These are phyloP conservation scores for Colletotrichum neosansevieriae DNA, from an alignment of 2,329 filamentous ascomycete species.

Conservation along the genomic window DNA sequence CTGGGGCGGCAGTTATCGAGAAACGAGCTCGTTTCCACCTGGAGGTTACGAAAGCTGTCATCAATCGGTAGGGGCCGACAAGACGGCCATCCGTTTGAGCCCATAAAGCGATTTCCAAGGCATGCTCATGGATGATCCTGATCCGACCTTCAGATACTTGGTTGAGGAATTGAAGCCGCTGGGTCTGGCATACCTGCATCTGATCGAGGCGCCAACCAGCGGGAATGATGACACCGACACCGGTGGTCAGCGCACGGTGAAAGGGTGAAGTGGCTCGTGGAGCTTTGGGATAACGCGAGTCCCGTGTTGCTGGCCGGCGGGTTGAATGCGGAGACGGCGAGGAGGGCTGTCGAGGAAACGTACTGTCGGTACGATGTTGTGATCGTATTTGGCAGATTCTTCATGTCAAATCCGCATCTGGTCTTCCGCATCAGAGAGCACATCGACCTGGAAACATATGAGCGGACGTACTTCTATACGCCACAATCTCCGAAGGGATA, in stretches of 20 bases:
- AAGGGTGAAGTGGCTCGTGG: conserved; percentile 45
- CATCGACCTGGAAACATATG: conserved; percentile 45
- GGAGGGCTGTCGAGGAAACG: conserved; percentile 41
- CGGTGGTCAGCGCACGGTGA: conserved; percentile 31
- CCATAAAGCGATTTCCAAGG: conserved; percentile 70
- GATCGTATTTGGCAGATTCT: conserved; percentile 50
- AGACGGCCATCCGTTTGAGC: conserved; percentile 65
- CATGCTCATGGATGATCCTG: conserved; percentile 70
- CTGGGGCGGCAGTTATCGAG: conserved; percentile 65
- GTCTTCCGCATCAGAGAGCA: conserved; percentile 46
- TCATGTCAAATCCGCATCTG: conserved; percentile 51
- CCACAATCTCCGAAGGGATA: conserved; percentile 42
- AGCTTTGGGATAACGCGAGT: conserved; percentile 48
- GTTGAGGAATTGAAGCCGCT: conserved; percentile 63
- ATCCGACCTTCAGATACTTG: conserved; percentile 69
- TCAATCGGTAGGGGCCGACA: conserved; percentile 60
- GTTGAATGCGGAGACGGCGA: conserved; percentile 45
- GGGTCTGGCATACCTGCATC: conserved; percentile 67
- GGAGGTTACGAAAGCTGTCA: conserved; percentile 59
- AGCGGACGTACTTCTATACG: conserved; percentile 47
- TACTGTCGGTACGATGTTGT: conserved; percentile 47
- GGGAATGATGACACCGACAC: conserved; percentile 54
- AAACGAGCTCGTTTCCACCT: conserved; percentile 64
- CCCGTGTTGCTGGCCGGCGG: conserved; percentile 50
- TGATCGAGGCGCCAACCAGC: conserved; percentile 67